Percentiles rank a stretch among this genome's conserved stretches.
Conservation (phyloP, 495 filamentous ascomycete genomes). For the Penicillium parvum region DNA sequence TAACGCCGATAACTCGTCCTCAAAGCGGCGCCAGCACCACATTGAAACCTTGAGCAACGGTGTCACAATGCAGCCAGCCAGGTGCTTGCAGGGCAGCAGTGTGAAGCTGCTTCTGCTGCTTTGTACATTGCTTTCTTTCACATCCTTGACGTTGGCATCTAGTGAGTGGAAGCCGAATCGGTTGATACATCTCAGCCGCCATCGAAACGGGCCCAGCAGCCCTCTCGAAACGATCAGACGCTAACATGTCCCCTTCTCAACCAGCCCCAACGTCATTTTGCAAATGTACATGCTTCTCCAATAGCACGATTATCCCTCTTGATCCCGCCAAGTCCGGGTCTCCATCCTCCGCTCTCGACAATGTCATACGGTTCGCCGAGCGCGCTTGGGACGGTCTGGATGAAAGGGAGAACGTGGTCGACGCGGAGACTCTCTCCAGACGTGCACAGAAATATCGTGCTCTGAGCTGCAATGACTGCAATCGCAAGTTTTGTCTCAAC, state of each 20-base stretch:
- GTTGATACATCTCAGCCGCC: neutral
- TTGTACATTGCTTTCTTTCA: constrained; percentile 20
- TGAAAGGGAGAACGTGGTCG: constrained; percentile 5
- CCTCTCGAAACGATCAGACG: neutral
- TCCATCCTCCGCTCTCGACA: constrained; percentile 14
- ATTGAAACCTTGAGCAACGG: constrained; percentile 1
- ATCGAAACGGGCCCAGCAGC: neutral
- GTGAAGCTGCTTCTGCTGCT: constrained; percentile 18
- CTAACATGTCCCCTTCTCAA: constrained; percentile 9
- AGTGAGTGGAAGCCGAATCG: constrained; percentile 21
- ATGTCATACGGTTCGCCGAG: constrained; percentile 24
- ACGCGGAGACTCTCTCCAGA: constrained; percentile 2
- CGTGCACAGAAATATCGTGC: constrained; percentile 35
- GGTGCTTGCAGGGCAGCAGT: constrained; percentile 2
- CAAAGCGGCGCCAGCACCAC: neutral
- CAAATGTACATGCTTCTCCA: constrained; percentile 94
- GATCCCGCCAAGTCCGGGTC: constrained; percentile 28
- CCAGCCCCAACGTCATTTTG: constrained; percentile 77
- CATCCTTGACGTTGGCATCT: constrained; percentile 27
- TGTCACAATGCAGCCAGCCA: constrained; percentile 8
- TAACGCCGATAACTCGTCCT: constrained; percentile 15
- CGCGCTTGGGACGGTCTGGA: constrained; percentile 14
- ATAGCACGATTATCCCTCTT: constrained; percentile 78
- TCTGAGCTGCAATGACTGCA: constrained; percentile 77
- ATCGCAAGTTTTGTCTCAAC: constrained; percentile 80